phyloP scores from a whole-genome alignment of 2,329 filamentous ascomycete species.

The Stromatinia cepivora region DNA sequence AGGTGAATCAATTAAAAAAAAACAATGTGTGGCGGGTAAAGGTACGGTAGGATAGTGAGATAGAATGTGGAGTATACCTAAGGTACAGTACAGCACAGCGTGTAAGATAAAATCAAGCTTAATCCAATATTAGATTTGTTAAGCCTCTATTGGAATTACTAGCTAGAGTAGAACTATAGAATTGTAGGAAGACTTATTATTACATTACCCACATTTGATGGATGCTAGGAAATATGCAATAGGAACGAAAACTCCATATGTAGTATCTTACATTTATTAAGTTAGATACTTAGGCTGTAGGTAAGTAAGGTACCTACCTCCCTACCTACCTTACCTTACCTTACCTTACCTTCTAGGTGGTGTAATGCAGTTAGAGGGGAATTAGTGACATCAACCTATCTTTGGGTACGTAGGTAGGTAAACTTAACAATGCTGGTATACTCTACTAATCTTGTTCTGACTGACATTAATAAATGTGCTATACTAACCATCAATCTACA shows the following conservation, averaged over 20 bases:
- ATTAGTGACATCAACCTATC: too few species aligned
- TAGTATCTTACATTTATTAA: background rate
- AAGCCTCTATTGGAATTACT: background rate
- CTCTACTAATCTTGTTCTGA: background rate
- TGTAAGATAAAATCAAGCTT: background rate
- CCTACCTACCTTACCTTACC: too few species aligned
- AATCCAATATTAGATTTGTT: background rate
- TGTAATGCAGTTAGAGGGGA: background rate
- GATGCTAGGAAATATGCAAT: background rate
- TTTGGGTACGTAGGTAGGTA: background rate
- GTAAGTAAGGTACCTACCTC: background rate
- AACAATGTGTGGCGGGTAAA: background rate
- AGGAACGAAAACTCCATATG: background rate
- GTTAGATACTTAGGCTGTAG: background rate
- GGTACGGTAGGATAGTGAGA: background rate
- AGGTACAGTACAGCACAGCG: background rate
- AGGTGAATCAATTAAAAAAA: background rate
- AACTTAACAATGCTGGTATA: background rate
- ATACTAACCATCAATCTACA: background rate
- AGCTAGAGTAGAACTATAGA: background rate
- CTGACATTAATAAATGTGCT: background rate
- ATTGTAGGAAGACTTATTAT: too few species aligned
- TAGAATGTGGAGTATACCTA: background rate
- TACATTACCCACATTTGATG: background rate
- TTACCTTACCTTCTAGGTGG: background rate